Conservation (phyloP, 164 flowering plant genomes). For the Chimonanthus salicifolius region DNA sequence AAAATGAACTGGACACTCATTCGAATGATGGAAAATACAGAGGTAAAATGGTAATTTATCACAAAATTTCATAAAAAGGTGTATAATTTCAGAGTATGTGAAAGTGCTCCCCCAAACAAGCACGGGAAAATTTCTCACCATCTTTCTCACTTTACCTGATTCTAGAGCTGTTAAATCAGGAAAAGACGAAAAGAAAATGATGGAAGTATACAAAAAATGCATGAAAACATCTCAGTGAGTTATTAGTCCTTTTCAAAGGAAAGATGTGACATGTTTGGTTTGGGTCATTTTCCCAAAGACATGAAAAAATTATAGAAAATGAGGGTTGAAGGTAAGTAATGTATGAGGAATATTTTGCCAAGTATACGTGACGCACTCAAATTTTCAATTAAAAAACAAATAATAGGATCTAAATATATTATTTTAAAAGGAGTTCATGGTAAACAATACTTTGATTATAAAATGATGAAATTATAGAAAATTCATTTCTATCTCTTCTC, state of each 20-base stretch:
- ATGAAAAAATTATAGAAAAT: not conserved
- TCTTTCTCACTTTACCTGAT: not conserved
- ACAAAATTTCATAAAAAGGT: too few species aligned
- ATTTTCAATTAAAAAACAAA: too few species aligned
- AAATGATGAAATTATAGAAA: too few species aligned
- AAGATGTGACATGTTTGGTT: constrained; percentile 11
- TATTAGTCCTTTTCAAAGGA: constrained; percentile 7
- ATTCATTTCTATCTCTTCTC: too few species aligned
- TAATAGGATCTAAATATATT: not conserved
- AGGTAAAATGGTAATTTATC: too few species aligned
- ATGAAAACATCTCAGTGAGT: not conserved
- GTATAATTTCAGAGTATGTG: too few species aligned
- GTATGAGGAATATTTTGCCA: not conserved
- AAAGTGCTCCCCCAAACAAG: too few species aligned
- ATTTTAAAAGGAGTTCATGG: not conserved
- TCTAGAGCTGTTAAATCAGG: not conserved
- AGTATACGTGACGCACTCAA: not conserved
- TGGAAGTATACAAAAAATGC: not conserved
- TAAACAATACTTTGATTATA: not conserved
- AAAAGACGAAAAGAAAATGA: not conserved
- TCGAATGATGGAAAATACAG: too few species aligned
- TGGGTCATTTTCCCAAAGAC: constrained; percentile 9
- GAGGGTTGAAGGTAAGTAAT: not conserved
- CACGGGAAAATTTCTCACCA: not conserved
- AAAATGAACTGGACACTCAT: too few species aligned